These are phyloP conservation scores for Fusarium armeniacum DNA, from an alignment of 2,329 filamentous ascomycete genomes.

Conservation along the genomic window DNA sequence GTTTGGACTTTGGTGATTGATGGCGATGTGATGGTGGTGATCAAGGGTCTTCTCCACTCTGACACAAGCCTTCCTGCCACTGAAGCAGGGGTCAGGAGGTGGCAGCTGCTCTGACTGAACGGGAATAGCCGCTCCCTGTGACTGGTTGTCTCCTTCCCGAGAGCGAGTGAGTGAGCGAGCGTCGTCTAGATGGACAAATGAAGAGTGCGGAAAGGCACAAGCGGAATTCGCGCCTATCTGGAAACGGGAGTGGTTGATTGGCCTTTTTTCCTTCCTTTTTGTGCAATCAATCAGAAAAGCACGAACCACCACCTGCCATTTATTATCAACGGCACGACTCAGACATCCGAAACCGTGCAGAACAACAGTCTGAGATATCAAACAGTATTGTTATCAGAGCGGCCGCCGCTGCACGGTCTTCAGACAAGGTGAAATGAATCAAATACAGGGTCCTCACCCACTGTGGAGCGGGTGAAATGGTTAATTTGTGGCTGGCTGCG, in stretches of 20 bases:
- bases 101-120: conserved; percentile 27
- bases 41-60: conserved; percentile 43
- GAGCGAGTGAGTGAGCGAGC: conserved; percentile 6
- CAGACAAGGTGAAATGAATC: conserved; percentile 4
- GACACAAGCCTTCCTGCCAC: conserved; percentile 15
- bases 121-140: conserved; percentile 32
- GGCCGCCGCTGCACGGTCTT: conserved; percentile 36
- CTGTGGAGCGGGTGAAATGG: conserved; percentile 16
- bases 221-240: conserved; percentile 44
- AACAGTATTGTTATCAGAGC: conserved; percentile 24
- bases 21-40: conserved; percentile 19
- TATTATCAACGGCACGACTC: conserved; percentile 26
- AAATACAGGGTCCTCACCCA: conserved; percentile 32
- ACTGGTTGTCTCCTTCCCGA: conserved; percentile 10
- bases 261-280: conserved; percentile 3
- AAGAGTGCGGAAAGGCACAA: conserved; percentile 32
- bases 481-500: conserved; percentile 31
- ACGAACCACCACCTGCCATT: conserved; percentile 28
- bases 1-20: conserved; percentile 7
- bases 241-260: conserved; percentile 24
- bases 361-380: conserved; percentile 15
- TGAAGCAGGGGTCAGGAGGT: conserved; percentile 45
- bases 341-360: conserved; percentile 29
- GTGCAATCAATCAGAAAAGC: background rate
- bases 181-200: conserved; percentile 35